Percentiles rank a stretch among this genome's conserved stretches.
phyloP scores from a whole-genome alignment of 2,329 filamentous ascomycete species.

The Fusarium bactridioides region DNA sequence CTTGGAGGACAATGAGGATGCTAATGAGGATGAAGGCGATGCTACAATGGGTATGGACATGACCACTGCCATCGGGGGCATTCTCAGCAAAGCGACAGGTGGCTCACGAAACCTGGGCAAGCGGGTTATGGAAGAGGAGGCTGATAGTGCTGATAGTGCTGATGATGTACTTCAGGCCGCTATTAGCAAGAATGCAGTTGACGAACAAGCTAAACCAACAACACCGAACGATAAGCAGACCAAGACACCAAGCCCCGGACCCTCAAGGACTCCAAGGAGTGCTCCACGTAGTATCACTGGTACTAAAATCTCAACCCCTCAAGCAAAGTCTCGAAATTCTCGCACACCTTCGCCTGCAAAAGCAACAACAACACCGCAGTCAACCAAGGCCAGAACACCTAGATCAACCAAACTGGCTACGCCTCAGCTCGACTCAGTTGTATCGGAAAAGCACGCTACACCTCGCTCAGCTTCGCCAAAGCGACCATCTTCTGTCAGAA shows the following conservation, averaged over 20 bases:
- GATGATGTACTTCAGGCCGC: constrained; percentile 48
- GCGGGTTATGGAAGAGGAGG: constrained; percentile 67
- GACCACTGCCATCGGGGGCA: constrained; percentile 69
- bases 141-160: constrained; percentile 56
- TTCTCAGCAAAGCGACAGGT: constrained; percentile 55
- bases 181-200: constrained; percentile 33
- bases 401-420: constrained; percentile 38
- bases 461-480: constrained; percentile 36
- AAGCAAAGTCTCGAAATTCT: constrained; percentile 27
- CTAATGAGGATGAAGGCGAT: constrained; percentile 41
- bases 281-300: constrained; percentile 57
- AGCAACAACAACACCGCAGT: constrained; percentile 30
- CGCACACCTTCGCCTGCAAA: constrained; percentile 42
- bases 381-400: constrained; percentile 36
- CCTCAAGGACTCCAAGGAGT: constrained; percentile 61
- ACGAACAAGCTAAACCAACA: constrained; percentile 36
- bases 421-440: constrained; percentile 27
- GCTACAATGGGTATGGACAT: constrained; percentile 69
- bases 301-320: constrained; percentile 53
- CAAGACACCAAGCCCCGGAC: constrained; percentile 60
- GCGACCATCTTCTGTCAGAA: constrained; percentile 8
- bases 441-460: constrained; percentile 15
- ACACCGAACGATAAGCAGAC: constrained; percentile 41
- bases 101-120: constrained; percentile 54
- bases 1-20: constrained; percentile 43